phyloP scores from a whole-genome alignment of 2,329 filamentous ascomycete genomes.

The Colletotrichum brevisporum region DNA sequence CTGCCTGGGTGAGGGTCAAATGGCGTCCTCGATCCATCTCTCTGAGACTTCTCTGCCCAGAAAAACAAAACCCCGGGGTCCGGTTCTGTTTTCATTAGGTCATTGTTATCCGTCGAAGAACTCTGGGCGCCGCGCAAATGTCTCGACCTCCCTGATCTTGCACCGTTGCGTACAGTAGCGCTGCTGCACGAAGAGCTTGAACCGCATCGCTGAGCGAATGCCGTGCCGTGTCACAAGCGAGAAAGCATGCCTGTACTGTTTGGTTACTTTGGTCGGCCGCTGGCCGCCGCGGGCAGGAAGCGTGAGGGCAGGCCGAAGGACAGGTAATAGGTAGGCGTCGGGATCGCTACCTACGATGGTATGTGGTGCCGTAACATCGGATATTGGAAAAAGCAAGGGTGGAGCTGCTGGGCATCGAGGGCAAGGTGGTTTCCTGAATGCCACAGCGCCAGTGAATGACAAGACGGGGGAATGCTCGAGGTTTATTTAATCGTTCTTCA shows the following conservation, averaged over 20 bases:
- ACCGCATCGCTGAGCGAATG: not conserved
- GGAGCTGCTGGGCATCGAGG: constrained; percentile 14
- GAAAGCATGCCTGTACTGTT: not conserved
- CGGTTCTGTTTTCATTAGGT: constrained; percentile 10
- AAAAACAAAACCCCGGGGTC: not conserved
- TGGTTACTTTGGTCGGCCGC: too few species aligned
- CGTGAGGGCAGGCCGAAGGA: too few species aligned
- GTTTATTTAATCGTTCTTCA: not conserved
- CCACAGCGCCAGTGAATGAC: constrained; percentile 5
- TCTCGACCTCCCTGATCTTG: constrained; percentile 17
- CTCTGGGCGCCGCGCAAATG: constrained; percentile 15
- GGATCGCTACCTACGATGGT: constrained; percentile 37
- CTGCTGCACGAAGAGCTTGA: constrained; percentile 30
- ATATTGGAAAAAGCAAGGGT: constrained; percentile 36
- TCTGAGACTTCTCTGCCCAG: constrained; percentile 7
- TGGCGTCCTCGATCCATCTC: not conserved
- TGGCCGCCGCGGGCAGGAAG: too few species aligned
- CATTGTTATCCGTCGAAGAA: constrained; percentile 9
- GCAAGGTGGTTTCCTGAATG: constrained; percentile 6
- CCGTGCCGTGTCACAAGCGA: constrained; percentile 15
- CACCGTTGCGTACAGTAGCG: constrained; percentile 17
- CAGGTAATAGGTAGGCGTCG: constrained; percentile 3
- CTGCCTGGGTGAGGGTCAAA: not conserved
- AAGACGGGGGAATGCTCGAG: not conserved
- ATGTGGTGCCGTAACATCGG: constrained; percentile 32